These are phyloP conservation scores for Sindora glabra DNA, from an alignment of 306 rosid species.

Conservation along the genomic window DNA sequence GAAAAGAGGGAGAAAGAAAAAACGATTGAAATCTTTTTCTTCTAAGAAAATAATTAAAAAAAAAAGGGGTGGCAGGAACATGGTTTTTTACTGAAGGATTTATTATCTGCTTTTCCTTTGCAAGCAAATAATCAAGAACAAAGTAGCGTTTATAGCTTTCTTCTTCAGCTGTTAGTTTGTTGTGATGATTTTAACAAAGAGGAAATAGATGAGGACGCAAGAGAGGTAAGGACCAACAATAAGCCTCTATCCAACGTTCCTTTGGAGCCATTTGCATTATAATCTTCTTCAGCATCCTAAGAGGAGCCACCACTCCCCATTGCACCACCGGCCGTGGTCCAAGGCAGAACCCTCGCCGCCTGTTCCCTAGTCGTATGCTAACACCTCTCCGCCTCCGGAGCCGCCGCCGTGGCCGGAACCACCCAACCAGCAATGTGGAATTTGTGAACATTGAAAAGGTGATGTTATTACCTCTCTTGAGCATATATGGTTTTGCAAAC, in stretches of 20 bases:
- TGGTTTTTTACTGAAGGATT: neutral
- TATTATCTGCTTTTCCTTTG: neutral
- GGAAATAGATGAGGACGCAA: slow-evolving; percentile 80
- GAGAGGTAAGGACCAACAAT: slow-evolving; percentile 63
- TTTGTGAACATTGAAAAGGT: slow-evolving; percentile 51
- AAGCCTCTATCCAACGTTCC: slow-evolving; percentile 52
- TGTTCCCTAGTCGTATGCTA: slow-evolving; percentile 65
- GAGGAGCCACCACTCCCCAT: slow-evolving; percentile 63
- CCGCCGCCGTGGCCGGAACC: slow-evolving; percentile 52
- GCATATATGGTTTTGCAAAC: slow-evolving; percentile 20
- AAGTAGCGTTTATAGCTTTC: neutral
- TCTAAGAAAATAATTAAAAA: neutral
- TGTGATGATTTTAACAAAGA: slow-evolving; percentile 40
- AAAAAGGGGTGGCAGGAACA: neutral
- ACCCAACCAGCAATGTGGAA: slow-evolving; percentile 38
- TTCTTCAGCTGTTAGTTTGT: neutral
- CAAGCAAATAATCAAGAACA: neutral
- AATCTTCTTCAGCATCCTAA: slow-evolving; percentile 67
- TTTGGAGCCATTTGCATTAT: slow-evolving; percentile 63
- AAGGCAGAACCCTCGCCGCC: slow-evolving; percentile 59
- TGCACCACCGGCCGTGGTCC: slow-evolving; percentile 52
- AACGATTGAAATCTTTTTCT: neutral
- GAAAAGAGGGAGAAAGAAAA: neutral
- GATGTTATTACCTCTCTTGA: slow-evolving; percentile 44
- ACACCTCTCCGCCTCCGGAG: slow-evolving; percentile 46